Base-by-base conservation (phyloP, 1,284 basidiomycete genomes). In the Retiboletus flavoniger region DNA sequence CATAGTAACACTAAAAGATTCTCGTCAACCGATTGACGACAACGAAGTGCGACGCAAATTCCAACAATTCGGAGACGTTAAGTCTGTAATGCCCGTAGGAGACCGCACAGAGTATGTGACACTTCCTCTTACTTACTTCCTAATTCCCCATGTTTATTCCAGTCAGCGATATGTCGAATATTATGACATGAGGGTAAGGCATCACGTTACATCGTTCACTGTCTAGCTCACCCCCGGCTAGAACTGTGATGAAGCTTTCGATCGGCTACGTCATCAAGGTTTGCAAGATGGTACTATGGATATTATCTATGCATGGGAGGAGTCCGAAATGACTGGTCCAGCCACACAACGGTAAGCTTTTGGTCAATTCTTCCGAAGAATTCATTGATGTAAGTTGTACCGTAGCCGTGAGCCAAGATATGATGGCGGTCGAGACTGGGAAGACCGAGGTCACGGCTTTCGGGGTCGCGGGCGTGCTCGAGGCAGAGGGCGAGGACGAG, bases 231-330 rank as follows among this genome's bases (percentile, higher is more conserved):
- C 50, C 17, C 60, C 11, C 28, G 46, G 61, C 53, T 62, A 87
- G 89, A 87, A 83, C 43, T 89, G 85, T 56, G 85, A 84, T 34
- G 83, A 89, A 62, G 91, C 95, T 1, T 85, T 85, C 61, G 91
- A 97, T 62, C 78, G 84, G 31, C 76, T 98, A 64, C 80, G 89
- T 45, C 87, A 89, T 52, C 83, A 89, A 69, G 77, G 82, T 1
- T 79, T 95, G 54, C 85, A 91, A 66, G 93, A 93, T 62, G 94
- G 95, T 16, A 81, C 87, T 0, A 87, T 98, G 81, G 89, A 94
- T 45, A 84, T 98, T 47, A 78, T 84, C 3, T 93, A 90, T 63
- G 87, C 90, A n/a, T 97, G 93, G 88, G 94, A 98, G 60, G 77
- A 75, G 32, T 74, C 55, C 63, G 76, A 54, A 62, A 74, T 55